A percentile compares a stretch with the other conserved stretches of the same genome.
phyloP scores from a whole-genome alignment of 148 eudicot genomes.

The Spergularia marina region DNA sequence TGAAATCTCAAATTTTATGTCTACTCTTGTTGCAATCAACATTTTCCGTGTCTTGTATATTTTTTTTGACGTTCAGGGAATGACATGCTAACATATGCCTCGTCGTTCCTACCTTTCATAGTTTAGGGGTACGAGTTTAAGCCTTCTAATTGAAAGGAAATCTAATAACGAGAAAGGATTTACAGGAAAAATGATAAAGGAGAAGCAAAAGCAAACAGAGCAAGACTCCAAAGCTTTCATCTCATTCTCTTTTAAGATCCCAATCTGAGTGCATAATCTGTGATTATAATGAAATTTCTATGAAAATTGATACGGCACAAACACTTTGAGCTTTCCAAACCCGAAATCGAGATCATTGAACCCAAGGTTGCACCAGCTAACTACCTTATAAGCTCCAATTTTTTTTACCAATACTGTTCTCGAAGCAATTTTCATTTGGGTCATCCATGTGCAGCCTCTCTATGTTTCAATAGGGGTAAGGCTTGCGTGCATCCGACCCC shows the following conservation, averaged over 20 bases:
- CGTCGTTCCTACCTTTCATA: too few relatives aligned
- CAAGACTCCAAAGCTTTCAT: slow-evolving; percentile 6
- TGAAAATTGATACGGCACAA: neutral
- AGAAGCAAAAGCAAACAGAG: slow-evolving; percentile 16
- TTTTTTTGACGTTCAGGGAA: too few relatives aligned
- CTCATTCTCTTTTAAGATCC: neutral
- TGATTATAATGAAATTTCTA: slow-evolving; percentile 7
- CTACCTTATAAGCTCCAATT: neutral
- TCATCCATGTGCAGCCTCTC: too few relatives aligned
- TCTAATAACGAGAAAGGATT: too few relatives aligned
- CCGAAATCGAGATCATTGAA: slow-evolving; percentile 11
- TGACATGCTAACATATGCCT: too few relatives aligned
- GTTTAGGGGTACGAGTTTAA: too few relatives aligned
- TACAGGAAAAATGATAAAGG: neutral
- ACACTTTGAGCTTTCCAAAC: neutral
- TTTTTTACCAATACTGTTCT: too few relatives aligned
- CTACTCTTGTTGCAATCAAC: neutral
- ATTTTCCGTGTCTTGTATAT: too few relatives aligned
- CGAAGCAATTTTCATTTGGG: too few relatives aligned
- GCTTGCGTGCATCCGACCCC: too few relatives aligned
- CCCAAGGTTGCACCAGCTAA: slow-evolving; percentile 10
- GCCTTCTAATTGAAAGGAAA: too few relatives aligned
- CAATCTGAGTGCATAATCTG: neutral
- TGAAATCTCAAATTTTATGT: neutral
- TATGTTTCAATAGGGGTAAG: too few relatives aligned